Conservation (phyloP, 2,329 filamentous ascomycete species). For the Pseudocercospora vitis region DNA sequence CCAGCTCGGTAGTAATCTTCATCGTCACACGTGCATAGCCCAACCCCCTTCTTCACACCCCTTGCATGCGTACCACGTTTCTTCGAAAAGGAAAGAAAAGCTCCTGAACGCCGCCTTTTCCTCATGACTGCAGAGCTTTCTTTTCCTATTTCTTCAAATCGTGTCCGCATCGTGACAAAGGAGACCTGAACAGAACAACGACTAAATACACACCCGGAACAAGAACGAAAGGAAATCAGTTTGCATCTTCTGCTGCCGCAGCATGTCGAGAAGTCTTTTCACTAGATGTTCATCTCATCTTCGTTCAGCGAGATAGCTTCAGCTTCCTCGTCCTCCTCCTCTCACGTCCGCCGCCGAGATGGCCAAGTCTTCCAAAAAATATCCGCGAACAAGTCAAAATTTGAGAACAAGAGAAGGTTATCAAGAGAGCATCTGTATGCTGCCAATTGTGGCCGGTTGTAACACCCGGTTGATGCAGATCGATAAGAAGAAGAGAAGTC, state of each 20-base stretch:
- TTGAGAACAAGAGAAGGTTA: constrained; percentile 17
- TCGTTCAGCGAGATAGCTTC: constrained; percentile 12
- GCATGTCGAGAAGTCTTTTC: constrained; percentile 12
- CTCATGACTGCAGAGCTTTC: constrained; percentile 8
- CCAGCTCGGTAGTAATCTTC: constrained; percentile 1
- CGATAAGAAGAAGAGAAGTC: constrained; percentile 26
- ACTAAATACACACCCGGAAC: constrained; percentile 19
- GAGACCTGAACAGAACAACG: constrained; percentile 13
- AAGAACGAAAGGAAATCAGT: constrained; percentile 17
- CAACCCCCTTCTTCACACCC: constrained; percentile 12
- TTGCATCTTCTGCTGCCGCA: constrained; percentile 15
- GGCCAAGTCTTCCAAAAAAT: constrained; percentile 2
- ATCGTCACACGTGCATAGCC: constrained; percentile 11
- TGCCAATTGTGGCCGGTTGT: constrained; percentile 1
- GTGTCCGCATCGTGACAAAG: constrained; percentile 20
- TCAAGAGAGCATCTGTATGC: constrained; percentile 8
- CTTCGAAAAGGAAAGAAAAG: constrained; percentile 10
- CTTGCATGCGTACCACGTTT: constrained; percentile 9
- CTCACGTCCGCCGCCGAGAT: constrained; percentile 15
- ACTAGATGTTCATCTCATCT: constrained; percentile 12
- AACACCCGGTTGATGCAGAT: constrained; percentile 2
- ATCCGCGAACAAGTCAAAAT: constrained; percentile 13
- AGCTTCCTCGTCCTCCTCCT: constrained; percentile 9
- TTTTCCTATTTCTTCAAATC: constrained; percentile 19
- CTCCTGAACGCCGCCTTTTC: constrained; percentile 14